Base-by-base conservation (phyloP, 805 yeast genomes). In the Starmerella floricola region DNA sequence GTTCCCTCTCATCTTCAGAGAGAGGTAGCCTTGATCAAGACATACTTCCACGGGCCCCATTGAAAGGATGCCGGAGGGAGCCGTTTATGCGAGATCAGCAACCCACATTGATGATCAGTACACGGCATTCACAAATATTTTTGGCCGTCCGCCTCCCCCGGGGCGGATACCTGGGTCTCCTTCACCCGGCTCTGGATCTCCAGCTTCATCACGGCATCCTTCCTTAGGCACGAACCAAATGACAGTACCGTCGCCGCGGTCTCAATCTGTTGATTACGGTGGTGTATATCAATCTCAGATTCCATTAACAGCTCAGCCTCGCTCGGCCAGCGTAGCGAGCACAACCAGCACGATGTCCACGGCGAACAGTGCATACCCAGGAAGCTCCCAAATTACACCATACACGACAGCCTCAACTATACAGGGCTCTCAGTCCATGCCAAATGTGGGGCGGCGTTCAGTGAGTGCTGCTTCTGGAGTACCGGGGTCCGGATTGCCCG, bases 131-230 rank as follows among this genome's bases (percentile, higher is more conserved):
- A 53, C 56, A 24, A 57, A 60, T 42, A 60, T 60, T 15, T 60
- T 60, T 40, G 64, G 64, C 29, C 47, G 56, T 20, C 57, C 55
- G 8, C 63, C 62, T 30, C 59, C 59, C 6, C 59, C 63, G n/a
- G 60, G 59, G 5, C 55, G 58, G n/a, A 36, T 49, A 15, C 53
- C 50, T 10, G 26, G 31, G 12, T 15, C 33, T 16, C 38, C 33
- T 10, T 15, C 16, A 19, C 36, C 36, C 10, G 23, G 13, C 24
- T 17, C 5, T 16, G 15, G 8, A 4, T 15, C 36, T 10, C 12
- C 36, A 15, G 5, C 36, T 17, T n/a, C 12, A 18, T 8, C 34
- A 4, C 12, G 23, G 16, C 16, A n/a, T 8, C 12, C 23, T 5
- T 8, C 34, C 23, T 8, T 31, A 20, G 23, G 13, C 13, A 12